Conservation (phyloP, 2,329 filamentous ascomycete genomes). For the Tolypocladium endophyticum region DNA sequence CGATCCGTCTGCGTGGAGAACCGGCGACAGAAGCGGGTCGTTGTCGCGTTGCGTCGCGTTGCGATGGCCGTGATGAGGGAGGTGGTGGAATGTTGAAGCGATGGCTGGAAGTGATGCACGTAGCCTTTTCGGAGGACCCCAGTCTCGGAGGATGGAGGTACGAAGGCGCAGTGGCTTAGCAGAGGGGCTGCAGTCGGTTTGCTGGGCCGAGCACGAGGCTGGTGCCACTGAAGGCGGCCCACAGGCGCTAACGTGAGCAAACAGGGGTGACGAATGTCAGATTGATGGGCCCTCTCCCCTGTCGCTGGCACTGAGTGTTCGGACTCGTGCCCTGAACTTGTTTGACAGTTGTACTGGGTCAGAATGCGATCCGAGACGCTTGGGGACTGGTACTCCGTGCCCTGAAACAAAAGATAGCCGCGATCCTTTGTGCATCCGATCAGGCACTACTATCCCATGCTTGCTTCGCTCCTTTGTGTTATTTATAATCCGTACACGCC, state of each 20-base stretch:
- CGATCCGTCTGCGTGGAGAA: not conserved
- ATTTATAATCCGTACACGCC: not conserved
- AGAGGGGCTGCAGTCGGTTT: not conserved
- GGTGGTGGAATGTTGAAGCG: constrained; percentile 13
- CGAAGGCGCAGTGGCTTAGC: constrained; percentile 6
- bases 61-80: constrained; percentile 8
- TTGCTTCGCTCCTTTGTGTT: not conserved
- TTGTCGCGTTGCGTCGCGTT: not conserved
- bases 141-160: constrained; percentile 2
- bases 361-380: not conserved
- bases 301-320: not conserved
- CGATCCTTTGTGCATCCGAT: not conserved
- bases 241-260: not conserved
- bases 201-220: constrained; percentile 1
- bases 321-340: not conserved
- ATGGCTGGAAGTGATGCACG: constrained; percentile 12
- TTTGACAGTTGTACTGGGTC: not conserved
- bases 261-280: not conserved
- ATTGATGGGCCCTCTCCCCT: not conserved
- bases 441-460: not conserved
- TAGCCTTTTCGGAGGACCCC: constrained; percentile 16
- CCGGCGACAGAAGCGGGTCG: not conserved
- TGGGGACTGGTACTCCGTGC: not conserved
- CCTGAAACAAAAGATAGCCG: not conserved
- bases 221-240: not conserved